phyloP scores from a whole-genome alignment of 176 grass and related monocot species.

The Cenchrus fungigraminus region DNA sequence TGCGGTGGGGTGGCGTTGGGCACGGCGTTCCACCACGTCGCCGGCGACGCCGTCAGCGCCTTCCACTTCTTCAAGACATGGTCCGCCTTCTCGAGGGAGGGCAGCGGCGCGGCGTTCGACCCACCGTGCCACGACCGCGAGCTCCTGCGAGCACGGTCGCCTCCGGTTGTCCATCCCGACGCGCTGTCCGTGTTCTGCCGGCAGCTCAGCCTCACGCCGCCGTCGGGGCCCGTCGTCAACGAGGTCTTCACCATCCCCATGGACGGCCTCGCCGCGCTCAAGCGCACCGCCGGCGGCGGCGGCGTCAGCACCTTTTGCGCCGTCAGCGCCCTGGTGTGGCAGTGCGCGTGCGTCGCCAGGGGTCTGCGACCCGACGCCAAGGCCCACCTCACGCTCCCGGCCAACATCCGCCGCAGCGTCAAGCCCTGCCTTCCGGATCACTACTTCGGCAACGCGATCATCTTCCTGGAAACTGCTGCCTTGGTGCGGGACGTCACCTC shows the following conservation, averaged over 20 bases:
- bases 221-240: not conserved
- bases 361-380: not conserved
- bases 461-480: not conserved
- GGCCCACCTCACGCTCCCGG: not conserved
- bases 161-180: not conserved
- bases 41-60: constrained; percentile 11
- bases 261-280: constrained; percentile 8
- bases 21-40: constrained; percentile 37
- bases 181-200: not conserved
- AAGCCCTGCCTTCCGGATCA: not conserved
- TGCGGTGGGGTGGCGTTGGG: constrained; percentile 43
- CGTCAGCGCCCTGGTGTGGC: constrained; percentile 42
- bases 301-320: constrained; percentile 40
- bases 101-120: not conserved
- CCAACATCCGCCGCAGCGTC: not conserved
- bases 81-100: not conserved
- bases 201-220: not conserved
- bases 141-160: not conserved
- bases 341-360: constrained; percentile 42
- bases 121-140: constrained; percentile 34
- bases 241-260: not conserved
- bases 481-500: not conserved
- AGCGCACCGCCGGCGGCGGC: not conserved
- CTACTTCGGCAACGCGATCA: not conserved
- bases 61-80: constrained; percentile 47